phyloP scores from a whole-genome alignment of 495 filamentous ascomycete species.

The Stereocaulon alpinum region DNA sequence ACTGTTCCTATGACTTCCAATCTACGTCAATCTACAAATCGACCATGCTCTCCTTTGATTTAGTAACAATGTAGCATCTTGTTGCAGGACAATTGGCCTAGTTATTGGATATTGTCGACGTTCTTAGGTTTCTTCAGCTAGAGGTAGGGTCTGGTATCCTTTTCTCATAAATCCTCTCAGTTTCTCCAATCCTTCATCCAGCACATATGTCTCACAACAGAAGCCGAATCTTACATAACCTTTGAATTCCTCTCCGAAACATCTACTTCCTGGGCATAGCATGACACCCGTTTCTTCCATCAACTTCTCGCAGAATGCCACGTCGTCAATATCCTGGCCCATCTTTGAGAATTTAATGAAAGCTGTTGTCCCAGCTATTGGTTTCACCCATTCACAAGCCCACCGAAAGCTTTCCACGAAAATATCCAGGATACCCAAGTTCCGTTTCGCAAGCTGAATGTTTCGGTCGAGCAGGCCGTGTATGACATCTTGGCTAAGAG shows the following conservation, averaged over 20 bases:
- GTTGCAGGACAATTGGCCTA: no score
- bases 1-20: no score
- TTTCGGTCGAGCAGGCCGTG: constrained; percentile 60
- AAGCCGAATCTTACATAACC: constrained; percentile 77
- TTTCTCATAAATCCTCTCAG: constrained; percentile 53
- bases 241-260: constrained; percentile 64
- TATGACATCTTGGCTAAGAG: constrained; percentile 53
- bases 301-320: constrained; percentile 58
- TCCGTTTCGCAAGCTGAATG: constrained; percentile 56
- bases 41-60: no score
- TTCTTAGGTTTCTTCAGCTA: constrained; percentile 8
- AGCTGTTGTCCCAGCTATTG: constrained; percentile 73
- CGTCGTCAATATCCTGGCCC: constrained; percentile 61
- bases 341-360: constrained; percentile 59
- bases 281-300: constrained; percentile 65
- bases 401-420: constrained; percentile 57
- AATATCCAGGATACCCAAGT: constrained; percentile 54
- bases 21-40: no score
- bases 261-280: constrained; percentile 63
- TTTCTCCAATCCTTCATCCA: constrained; percentile 55
- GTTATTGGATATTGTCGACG: no score
- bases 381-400: constrained; percentile 62
- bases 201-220: constrained; percentile 58
- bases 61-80: no score
- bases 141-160: constrained; percentile 43